These are phyloP conservation scores for Sporisorium reilianum DNA, from an alignment of 1,284 basidiomycete genomes.

Conservation along the genomic window DNA sequence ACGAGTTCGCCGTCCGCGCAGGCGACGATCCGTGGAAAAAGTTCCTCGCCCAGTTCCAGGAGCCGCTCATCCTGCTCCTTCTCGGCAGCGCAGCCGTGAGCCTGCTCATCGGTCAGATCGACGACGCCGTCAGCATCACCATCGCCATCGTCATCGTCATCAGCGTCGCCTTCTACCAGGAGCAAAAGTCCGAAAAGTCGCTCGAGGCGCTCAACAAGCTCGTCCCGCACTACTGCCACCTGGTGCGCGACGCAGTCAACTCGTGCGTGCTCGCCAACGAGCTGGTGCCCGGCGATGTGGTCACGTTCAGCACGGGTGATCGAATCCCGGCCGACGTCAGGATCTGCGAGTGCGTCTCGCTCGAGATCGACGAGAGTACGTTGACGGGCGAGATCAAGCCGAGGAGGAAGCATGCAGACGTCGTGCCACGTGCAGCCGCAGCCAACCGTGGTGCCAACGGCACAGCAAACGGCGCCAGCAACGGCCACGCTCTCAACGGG, in stretches of 20 bases:
- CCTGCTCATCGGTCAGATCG: constrained; percentile 89
- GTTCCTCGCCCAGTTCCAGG: constrained; percentile 92
- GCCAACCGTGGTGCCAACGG: background rate
- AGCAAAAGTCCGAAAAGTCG: constrained; percentile 92
- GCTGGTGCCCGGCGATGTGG: constrained; percentile 92
- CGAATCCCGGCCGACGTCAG: constrained; percentile 93
- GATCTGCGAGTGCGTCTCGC: constrained; percentile 80
- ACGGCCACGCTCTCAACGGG: constrained; percentile 2
- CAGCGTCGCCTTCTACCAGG: constrained; percentile 95
- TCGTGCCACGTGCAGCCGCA: constrained; percentile 63
- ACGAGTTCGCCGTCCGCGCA: constrained; percentile 90
- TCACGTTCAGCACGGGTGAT: constrained; percentile 87
- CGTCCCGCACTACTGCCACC: constrained; percentile 93
- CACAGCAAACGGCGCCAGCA: constrained; percentile 4
- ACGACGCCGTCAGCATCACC: constrained; percentile 93
- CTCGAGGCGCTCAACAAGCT: constrained; percentile 95
- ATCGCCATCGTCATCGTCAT: constrained; percentile 93
- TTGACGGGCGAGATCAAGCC: constrained; percentile 92
- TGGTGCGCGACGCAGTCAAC: constrained; percentile 76
- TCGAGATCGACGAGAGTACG: constrained; percentile 95
- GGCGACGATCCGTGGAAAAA: constrained; percentile 85
- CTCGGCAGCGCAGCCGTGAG: constrained; percentile 89
- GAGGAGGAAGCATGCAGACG: constrained; percentile 77
- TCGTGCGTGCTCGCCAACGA: constrained; percentile 86
- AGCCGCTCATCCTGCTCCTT: constrained; percentile 89